Evolutionary conservation across 768 basidiomycete genomes (phyloP).

Genomic region (Gyrodon lividus): DNA sequence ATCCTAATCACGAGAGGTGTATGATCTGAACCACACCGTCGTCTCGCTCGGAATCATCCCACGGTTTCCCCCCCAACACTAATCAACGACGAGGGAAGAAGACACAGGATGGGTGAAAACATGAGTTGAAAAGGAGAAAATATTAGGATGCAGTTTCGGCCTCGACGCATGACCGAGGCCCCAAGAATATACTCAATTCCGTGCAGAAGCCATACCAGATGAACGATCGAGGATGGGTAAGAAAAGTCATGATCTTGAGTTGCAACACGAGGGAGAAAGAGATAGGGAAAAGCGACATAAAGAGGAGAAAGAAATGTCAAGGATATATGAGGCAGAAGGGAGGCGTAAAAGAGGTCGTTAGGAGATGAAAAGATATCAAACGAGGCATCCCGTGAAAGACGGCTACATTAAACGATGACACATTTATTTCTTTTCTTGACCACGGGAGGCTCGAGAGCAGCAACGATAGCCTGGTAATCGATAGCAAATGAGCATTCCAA

Average conservation of each 20-base stretch:
- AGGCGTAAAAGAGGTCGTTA: conserved; percentile 35
- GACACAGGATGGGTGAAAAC: neutral
- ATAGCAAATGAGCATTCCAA: conserved; percentile 10
- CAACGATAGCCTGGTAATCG: conserved; percentile 78
- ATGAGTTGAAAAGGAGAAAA: conserved; percentile 7
- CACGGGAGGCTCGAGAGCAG: conserved; percentile 95
- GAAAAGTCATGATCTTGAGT: conserved; percentile 25
- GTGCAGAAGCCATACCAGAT: conserved; percentile 18
- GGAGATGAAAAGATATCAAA: conserved; percentile 34
- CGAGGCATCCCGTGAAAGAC: conserved; percentile 26
- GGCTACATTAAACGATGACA: conserved; percentile 71
- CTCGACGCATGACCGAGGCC: conserved; percentile 23
- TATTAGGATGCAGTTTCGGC: conserved; percentile 27
- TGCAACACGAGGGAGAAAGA: conserved; percentile 18
- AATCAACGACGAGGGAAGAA: conserved; percentile 13
- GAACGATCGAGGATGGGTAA: conserved; percentile 25
- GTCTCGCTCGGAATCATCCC: conserved; percentile 15
- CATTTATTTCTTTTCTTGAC: conserved; percentile 79
- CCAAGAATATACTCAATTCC: conserved; percentile 29
- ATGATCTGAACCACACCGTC: conserved; percentile 9
- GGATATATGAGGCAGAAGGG: conserved; percentile 36
- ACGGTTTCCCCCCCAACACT: conserved; percentile 22
- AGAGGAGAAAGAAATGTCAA: conserved; percentile 25
- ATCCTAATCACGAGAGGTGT: conserved; percentile 32
- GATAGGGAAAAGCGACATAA: conserved; percentile 18